Evolutionary conservation across 1,139 yeast genomes (phyloP).

Genomic region (Blastobotrys buckinghamii): DNA sequence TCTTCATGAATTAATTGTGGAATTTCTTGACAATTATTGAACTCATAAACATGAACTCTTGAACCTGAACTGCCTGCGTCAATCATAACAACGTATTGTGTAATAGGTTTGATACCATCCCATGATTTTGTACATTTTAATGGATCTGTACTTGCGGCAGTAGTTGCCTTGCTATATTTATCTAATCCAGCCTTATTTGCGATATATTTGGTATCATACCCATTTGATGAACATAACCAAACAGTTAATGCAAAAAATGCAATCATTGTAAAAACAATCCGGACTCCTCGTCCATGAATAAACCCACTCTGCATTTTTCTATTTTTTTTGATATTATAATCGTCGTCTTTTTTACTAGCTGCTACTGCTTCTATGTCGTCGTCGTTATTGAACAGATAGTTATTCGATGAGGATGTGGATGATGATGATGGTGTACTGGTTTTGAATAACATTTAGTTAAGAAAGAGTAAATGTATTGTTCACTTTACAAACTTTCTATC

Average conservation of each 20-base stretch:
- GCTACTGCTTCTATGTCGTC: slow-evolving; percentile 1
- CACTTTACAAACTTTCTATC: too few species aligned
- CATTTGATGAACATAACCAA: slow-evolving; percentile 8
- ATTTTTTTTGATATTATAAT: slow-evolving; percentile 6
- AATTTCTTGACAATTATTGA: slow-evolving; percentile 73
- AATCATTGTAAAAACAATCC: not conserved
- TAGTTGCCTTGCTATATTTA: not conserved
- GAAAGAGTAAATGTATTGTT: too few species aligned
- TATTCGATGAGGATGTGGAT: not conserved
- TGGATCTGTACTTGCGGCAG: slow-evolving; percentile 12
- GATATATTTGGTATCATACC: not conserved
- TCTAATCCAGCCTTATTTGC: not conserved
- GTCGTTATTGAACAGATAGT: not conserved
- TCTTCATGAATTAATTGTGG: slow-evolving; percentile 74
- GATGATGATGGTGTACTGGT: not conserved
- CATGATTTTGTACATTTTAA: slow-evolving; percentile 30
- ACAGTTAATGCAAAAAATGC: slow-evolving; percentile 6
- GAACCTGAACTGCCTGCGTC: slow-evolving; percentile 99
- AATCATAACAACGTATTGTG: slow-evolving; percentile 73
- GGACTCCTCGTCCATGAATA: not conserved
- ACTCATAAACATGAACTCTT: slow-evolving; percentile 87
- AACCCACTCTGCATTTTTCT: slow-evolving; percentile 3
- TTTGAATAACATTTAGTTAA: not conserved
- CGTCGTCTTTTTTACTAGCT: slow-evolving; percentile 12
- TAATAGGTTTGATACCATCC: slow-evolving; percentile 35